Percentiles rank a stretch among this genome's conserved stretches.
Conservation (phyloP, 208 protist genomes). For the Porcisia hertigi region DNA sequence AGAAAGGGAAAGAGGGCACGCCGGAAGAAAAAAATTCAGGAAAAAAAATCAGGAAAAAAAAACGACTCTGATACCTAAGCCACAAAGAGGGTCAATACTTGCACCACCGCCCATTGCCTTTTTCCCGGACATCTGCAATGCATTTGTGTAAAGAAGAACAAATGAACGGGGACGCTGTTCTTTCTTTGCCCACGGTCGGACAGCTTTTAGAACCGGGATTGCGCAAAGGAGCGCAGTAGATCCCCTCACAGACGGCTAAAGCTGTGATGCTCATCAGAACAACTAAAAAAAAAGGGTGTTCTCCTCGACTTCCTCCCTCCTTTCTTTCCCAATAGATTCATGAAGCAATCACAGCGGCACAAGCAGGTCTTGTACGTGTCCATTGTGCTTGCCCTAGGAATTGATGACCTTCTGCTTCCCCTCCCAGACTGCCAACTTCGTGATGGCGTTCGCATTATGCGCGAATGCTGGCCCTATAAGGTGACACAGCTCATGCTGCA, state of each 20-base stretch:
- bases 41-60: background rate
- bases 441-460: slow-evolving; percentile 87
- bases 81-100: background rate
- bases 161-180: background rate
- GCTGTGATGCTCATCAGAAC: background rate
- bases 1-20: too few relatives aligned
- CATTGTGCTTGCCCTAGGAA: background rate
- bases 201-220: background rate
- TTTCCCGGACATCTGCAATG: background rate
- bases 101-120: background rate
- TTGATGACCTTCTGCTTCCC: slow-evolving; percentile 62
- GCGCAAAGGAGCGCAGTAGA: background rate
- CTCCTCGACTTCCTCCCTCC: background rate
- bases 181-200: background rate
- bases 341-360: background rate
- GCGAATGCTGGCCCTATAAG: slow-evolving; percentile 63
- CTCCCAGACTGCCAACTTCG: slow-evolving; percentile 81
- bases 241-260: background rate
- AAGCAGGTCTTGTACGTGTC: background rate
- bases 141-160: slow-evolving; percentile 10
- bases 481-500: slow-evolving; percentile 69
- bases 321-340: background rate
- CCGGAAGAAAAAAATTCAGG: too few relatives aligned
- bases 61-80: too few relatives aligned
- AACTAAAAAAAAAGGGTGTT: background rate